Evolutionary conservation across 2,329 filamentous ascomycete genomes (phyloP).

Genomic region (Penicillium sp.): DNA sequence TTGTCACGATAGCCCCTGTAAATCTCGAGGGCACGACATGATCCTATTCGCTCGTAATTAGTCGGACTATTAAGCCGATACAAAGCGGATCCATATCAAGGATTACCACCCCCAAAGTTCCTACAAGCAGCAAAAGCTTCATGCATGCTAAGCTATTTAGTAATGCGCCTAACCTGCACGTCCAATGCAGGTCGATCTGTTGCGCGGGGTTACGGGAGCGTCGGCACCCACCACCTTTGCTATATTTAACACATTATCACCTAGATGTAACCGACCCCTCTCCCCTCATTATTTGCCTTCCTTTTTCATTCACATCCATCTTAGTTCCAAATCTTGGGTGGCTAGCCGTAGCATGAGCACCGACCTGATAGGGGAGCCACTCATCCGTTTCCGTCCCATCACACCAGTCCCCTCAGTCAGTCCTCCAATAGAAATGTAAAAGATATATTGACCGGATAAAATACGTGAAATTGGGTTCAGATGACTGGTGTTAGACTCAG

Average conservation of each 20-base stretch:
- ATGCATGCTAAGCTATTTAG: not conserved
- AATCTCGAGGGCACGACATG: too few species aligned
- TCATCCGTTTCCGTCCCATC: too few species aligned
- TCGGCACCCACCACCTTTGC: not conserved
- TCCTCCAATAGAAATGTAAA: not conserved
- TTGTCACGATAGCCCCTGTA: too few species aligned
- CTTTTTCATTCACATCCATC: not conserved
- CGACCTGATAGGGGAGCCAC: not conserved
- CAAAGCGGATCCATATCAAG: too few species aligned
- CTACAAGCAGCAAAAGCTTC: not conserved
- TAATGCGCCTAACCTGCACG: not conserved
- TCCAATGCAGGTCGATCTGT: not conserved
- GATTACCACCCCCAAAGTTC: not conserved
- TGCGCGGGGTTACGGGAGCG: not conserved
- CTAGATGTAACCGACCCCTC: not conserved
- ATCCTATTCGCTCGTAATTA: too few species aligned
- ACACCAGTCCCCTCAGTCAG: not conserved
- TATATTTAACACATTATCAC: constrained; percentile 1
- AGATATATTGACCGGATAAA: not conserved
- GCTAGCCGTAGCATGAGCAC: not conserved
- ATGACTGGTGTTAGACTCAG: not conserved
- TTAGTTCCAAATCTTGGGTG: not conserved
- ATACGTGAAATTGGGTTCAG: not conserved
- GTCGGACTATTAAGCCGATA: too few species aligned
- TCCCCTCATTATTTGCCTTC: not conserved